phyloP scores from a whole-genome alignment of 495 filamentous ascomycete genomes.

The Penicillium malachiteum region DNA sequence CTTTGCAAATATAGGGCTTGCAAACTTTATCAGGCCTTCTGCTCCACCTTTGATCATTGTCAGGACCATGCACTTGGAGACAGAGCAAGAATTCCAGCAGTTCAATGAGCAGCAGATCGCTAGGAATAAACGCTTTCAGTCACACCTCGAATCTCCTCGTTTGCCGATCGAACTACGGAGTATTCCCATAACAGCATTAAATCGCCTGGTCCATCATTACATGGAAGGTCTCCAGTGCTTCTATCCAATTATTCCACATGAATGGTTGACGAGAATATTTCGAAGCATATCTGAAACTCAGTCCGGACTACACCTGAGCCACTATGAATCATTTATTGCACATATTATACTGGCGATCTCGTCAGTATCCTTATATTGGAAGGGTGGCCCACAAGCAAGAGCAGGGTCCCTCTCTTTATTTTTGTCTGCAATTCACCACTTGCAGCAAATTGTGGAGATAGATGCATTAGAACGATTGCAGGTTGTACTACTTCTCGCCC shows the following conservation, averaged over 20 bases:
- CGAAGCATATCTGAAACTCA: background rate
- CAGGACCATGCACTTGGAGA: too few species aligned
- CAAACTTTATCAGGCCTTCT: background rate
- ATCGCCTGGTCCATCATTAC: background rate
- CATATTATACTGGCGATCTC: background rate
- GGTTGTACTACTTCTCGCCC: background rate
- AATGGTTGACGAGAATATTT: background rate
- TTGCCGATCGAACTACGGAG: background rate
- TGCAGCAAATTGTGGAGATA: background rate
- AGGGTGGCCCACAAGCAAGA: background rate
- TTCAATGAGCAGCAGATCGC: background rate
- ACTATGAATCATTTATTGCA: background rate
- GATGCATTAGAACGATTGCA: background rate
- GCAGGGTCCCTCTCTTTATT: background rate
- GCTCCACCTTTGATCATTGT: background rate
- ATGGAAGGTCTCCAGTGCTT: background rate
- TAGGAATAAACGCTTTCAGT: background rate
- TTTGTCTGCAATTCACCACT: background rate
- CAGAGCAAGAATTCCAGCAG: background rate
- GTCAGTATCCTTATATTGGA: background rate
- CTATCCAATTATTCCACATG: background rate
- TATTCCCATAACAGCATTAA: background rate
- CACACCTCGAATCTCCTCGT: background rate
- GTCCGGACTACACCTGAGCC: background rate
- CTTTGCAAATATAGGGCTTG: background rate